Evolutionary conservation across 306 rosid species (phyloP).

Genomic region (Vicia sativa): DNA sequence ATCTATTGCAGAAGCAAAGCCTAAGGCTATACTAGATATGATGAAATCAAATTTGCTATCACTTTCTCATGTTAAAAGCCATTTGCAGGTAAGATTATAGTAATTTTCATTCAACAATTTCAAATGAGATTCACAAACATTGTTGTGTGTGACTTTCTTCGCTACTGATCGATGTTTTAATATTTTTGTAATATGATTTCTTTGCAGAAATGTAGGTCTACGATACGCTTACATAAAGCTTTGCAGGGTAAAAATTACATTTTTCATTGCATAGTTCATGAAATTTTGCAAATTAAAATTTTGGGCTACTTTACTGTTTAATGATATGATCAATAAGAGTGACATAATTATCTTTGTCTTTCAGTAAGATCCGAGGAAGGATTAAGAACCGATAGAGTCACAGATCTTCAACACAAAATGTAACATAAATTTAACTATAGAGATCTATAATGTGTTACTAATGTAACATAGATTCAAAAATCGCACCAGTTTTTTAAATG

Average conservation of each 20-base stretch:
- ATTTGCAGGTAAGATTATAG: conserved; percentile 49
- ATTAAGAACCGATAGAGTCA: conserved; percentile 32
- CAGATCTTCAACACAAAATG: conserved; percentile 51
- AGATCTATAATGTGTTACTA: too few relatives aligned
- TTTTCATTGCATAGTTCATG: not conserved
- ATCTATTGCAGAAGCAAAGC: conserved; percentile 49
- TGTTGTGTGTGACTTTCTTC: not conserved
- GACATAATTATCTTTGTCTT: not conserved
- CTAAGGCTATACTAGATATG: conserved; percentile 56
- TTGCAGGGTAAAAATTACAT: conserved; percentile 42
- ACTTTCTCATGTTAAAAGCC: conserved; percentile 56
- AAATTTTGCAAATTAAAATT: not conserved
- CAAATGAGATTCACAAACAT: conserved; percentile 9
- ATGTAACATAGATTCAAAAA: not conserved
- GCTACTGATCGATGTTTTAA: not conserved
- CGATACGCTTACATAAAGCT: conserved; percentile 35
- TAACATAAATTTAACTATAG: conserved; percentile 1
- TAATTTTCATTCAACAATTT: not conserved
- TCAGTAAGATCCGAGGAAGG: conserved; percentile 43
- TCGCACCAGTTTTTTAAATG: not conserved
- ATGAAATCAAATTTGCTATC: conserved; percentile 49
- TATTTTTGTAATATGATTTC: conserved; percentile 4
- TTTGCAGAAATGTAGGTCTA: conserved; percentile 52
- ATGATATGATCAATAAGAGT: not conserved
- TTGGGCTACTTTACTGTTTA: too few relatives aligned